A percentile compares a stretch with the other conserved stretches of the same genome.
phyloP scores from a whole-genome alignment of 1,284 basidiomycete genomes.

The Naganishia liquefaciens region DNA sequence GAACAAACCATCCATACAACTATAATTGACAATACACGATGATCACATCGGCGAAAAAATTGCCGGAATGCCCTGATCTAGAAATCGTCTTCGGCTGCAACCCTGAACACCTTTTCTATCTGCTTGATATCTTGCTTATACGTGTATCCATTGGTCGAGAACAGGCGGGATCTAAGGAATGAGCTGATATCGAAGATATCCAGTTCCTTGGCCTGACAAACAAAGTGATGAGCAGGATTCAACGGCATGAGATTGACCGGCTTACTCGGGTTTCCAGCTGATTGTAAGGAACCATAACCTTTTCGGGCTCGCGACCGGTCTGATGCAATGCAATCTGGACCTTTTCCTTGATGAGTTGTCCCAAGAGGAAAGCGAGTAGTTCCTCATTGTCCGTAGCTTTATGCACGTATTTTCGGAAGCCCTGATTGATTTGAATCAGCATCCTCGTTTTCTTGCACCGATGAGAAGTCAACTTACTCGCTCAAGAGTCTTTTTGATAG shows the following conservation, averaged over 20 bases:
- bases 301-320: conserved; percentile 69
- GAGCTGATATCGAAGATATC: conserved; percentile 88
- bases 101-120: conserved; percentile 51
- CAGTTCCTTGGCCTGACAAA: conserved; percentile 77
- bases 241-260: conserved; percentile 27
- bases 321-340: conserved; percentile 78
- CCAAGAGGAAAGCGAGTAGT: conserved; percentile 88
- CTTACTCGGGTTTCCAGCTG: conserved; percentile 80
- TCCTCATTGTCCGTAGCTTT: conserved; percentile 95
- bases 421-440: conserved; percentile 56
- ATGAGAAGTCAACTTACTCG: conserved; percentile 66
- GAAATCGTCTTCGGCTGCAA: conserved; percentile 32
- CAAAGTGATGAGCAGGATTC: background rate
- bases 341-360: conserved; percentile 92
- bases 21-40: background rate
- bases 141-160: conserved; percentile 86
- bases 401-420: conserved; percentile 95
- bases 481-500: conserved; percentile 96
- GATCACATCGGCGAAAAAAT: no score
- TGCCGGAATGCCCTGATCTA: background rate
- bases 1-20: conserved; percentile 9
- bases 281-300: conserved; percentile 69
- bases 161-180: conserved; percentile 82
- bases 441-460: background rate
- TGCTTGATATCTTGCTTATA: conserved; percentile 39